Conservation (phyloP, 306 rosid genomes). For the Quercus cerris region DNA sequence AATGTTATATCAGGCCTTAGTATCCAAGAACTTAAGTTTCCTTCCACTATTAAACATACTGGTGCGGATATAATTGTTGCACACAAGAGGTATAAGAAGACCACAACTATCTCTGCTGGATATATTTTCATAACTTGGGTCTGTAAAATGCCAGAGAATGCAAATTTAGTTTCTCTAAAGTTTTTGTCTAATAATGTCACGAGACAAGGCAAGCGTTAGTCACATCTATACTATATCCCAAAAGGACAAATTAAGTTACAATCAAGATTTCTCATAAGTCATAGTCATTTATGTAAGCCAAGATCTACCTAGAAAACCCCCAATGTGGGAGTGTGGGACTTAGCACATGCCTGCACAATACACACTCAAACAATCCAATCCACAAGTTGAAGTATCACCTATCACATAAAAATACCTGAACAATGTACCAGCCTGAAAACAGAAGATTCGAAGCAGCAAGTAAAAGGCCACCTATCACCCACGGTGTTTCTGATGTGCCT, state of each 20-base stretch:
- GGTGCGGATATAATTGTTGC: constrained; percentile 14
- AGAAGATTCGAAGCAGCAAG: constrained; percentile 27
- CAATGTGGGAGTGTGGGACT: no score
- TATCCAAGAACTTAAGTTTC: constrained; percentile 23
- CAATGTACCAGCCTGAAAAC: constrained; percentile 38
- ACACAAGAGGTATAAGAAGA: constrained; percentile 16
- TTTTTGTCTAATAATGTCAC: no score
- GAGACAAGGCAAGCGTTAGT: no score
- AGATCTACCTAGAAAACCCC: no score
- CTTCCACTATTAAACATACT: constrained; percentile 22
- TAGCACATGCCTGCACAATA: no score
- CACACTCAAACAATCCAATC: no score
- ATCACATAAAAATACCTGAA: constrained; percentile 33
- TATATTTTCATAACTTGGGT: constrained; percentile 23
- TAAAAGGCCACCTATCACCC: constrained; percentile 51
- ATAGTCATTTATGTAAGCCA: no score
- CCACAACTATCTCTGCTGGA: constrained; percentile 29
- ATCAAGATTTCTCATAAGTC: not conserved
- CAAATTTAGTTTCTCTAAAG: not conserved
- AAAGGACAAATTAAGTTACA: not conserved
- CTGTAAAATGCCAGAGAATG: not conserved
- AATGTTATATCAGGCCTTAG: constrained; percentile 14
- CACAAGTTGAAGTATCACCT: no score
- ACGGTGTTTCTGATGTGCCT: constrained; percentile 23
- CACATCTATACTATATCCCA: no score